Conservation (phyloP, 106 monocot genomes). For the Amphibolis antarctica region DNA sequence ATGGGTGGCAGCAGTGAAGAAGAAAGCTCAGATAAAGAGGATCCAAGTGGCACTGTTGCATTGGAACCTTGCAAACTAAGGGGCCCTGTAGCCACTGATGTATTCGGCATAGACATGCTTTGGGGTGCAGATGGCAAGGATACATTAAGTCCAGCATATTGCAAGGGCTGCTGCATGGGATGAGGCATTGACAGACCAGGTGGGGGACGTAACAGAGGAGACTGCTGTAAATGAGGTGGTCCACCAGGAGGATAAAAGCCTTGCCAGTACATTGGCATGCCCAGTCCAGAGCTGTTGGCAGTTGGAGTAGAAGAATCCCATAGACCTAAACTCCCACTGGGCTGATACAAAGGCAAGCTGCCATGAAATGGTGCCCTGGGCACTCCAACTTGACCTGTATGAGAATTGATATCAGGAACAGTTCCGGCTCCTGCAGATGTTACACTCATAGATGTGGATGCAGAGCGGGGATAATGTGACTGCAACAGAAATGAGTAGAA, state of each 20-base stretch:
- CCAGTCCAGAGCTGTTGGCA: constrained; percentile 42
- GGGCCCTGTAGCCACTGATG: constrained; percentile 10
- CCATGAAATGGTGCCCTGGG: constrained; percentile 53
- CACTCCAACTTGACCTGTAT: constrained; percentile 37
- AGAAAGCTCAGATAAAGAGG: constrained; percentile 24
- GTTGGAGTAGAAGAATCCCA: constrained; percentile 42
- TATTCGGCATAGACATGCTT: constrained; percentile 8
- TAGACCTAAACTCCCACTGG: constrained; percentile 42
- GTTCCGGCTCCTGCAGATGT: constrained; percentile 36
- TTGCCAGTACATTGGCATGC: constrained; percentile 70
- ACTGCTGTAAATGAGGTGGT: constrained; percentile 52
- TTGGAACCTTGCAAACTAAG: constrained; percentile 2
- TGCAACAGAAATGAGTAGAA: constrained; percentile 25
- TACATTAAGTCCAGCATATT: constrained; percentile 26
- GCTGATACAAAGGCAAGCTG: constrained; percentile 64
- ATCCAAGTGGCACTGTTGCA: constrained; percentile 20
- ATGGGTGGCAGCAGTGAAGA: constrained; percentile 25
- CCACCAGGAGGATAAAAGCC: constrained; percentile 53
- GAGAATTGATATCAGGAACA: constrained; percentile 37
- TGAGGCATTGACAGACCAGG: constrained; percentile 46
- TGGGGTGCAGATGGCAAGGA: constrained; percentile 9
- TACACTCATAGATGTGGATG: constrained; percentile 29
- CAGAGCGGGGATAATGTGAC: constrained; percentile 69
- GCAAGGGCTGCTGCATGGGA: constrained; percentile 42
- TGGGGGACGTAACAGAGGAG: constrained; percentile 34